A percentile compares a stretch with the other conserved stretches of the same genome.
These are phyloP conservation scores for Jackrogersella multiformis DNA, from an alignment of 495 filamentous ascomycete species.

Conservation along the genomic window DNA sequence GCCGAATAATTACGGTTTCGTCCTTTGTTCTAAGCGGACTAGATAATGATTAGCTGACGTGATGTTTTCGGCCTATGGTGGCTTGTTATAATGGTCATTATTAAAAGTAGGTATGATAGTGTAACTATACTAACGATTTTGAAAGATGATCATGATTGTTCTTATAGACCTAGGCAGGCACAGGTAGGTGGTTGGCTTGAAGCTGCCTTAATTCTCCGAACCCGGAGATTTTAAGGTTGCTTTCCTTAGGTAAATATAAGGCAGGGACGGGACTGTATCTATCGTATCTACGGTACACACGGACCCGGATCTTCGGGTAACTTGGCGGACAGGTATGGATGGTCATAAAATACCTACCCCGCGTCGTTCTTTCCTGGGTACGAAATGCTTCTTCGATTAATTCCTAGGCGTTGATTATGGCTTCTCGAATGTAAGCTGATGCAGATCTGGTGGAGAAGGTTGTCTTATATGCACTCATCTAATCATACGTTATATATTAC, in stretches of 20 bases:
- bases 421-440: constrained; percentile 31
- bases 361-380: constrained; percentile 30
- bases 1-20: constrained; percentile 24
- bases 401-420: too few species aligned
- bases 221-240: constrained; percentile 8
- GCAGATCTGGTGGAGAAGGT: constrained; percentile 11
- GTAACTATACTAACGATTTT: background rate
- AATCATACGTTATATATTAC: constrained; percentile 18
- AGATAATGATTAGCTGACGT: constrained; percentile 35
- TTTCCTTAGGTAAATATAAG: too few species aligned
- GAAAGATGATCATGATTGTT: background rate
- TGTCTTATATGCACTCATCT: constrained; percentile 15
- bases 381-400: too few species aligned
- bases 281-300: constrained; percentile 20
- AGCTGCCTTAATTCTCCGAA: constrained; percentile 23
- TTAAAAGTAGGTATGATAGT: background rate
- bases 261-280: background rate
- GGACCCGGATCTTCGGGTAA: background rate
- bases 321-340: constrained; percentile 16
- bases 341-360: constrained; percentile 8
- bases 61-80: constrained; percentile 15
- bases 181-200: background rate
- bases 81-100: background rate
- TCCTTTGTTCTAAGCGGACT: constrained; percentile 3
- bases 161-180: background rate